A percentile compares a stretch with the other conserved stretches of the same genome.
Conservation (phyloP, 805 yeast genomes). For the Candida methanosorbosa region DNA sequence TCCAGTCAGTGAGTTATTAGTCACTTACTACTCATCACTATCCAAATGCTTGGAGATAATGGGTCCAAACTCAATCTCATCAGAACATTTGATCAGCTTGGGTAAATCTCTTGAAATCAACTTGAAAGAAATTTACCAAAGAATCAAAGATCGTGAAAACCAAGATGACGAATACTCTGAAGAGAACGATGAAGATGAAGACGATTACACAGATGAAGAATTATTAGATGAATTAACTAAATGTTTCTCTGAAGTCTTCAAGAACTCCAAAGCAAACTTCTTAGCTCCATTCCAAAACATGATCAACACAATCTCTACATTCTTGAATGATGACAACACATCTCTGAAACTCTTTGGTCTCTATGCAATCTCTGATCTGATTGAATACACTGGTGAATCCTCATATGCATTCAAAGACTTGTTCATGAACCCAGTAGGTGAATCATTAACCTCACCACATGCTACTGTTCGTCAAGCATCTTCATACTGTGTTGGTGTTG, state of each 20-base stretch:
- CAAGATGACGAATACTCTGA: slow-evolving; percentile 84
- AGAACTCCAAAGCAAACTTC: slow-evolving; percentile 47
- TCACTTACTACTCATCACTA: slow-evolving; percentile 68
- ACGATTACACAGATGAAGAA: slow-evolving; percentile 84
- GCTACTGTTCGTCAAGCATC: slow-evolving; percentile 83
- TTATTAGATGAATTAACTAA: slow-evolving; percentile 78
- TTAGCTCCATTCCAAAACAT: slow-evolving; percentile 56
- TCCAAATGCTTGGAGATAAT: slow-evolving; percentile 57
- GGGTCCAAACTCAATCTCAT: slow-evolving; percentile 54
- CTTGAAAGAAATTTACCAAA: slow-evolving; percentile 57
- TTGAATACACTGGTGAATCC: slow-evolving; percentile 69
- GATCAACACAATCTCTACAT: slow-evolving; percentile 53
- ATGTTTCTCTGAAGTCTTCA: slow-evolving; percentile 63
- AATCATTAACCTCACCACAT: slow-evolving; percentile 54
- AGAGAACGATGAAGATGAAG: slow-evolving; percentile 78
- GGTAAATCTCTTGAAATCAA: slow-evolving; percentile 52
- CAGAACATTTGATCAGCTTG: slow-evolving; percentile 44
- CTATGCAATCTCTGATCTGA: slow-evolving; percentile 69
- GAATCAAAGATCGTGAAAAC: slow-evolving; percentile 64
- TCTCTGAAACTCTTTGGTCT: slow-evolving; percentile 70
- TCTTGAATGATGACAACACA: slow-evolving; percentile 58
- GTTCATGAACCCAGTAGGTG: slow-evolving; percentile 57
- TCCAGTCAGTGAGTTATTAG: slow-evolving; percentile 75
- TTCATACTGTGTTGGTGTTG: slow-evolving; percentile 73
- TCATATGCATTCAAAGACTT: slow-evolving; percentile 56